Evolutionary conservation across 306 rosid genomes (phyloP).

Genomic region (Begonia masoniana): DNA sequence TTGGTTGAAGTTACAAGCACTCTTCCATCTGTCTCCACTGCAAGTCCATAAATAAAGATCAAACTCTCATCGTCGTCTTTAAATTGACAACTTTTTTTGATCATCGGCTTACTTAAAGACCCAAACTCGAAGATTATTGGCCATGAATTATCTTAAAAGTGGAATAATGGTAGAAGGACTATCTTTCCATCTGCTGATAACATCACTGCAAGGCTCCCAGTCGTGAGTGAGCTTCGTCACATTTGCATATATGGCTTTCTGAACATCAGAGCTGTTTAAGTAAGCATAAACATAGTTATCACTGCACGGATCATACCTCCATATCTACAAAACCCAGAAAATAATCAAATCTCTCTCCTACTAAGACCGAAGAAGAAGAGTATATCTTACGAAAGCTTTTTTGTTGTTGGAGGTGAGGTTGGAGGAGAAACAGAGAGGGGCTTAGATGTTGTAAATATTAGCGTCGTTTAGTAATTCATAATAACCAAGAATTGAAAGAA

Average conservation of each 20-base stretch:
- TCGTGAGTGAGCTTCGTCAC: background rate
- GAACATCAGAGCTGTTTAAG: background rate
- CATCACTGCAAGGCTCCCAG: conserved; percentile 5
- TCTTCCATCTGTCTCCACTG: conserved; percentile 86
- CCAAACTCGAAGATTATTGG: conserved; percentile 55
- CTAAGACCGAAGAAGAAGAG: no score
- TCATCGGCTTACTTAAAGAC: conserved; percentile 44
- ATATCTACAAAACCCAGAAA: no score
- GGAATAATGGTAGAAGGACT: conserved; percentile 54
- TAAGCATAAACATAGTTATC: background rate
- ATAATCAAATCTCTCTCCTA: no score
- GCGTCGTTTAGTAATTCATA: no score
- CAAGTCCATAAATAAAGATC: background rate
- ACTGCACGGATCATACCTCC: no score
- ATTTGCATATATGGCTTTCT: background rate
- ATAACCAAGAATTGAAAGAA: no score
- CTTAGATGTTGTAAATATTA: no score
- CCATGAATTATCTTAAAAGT: conserved; percentile 34
- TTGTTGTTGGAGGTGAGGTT: no score
- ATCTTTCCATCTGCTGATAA: conserved; percentile 26
- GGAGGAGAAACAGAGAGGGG: no score
- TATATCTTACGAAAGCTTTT: no score
- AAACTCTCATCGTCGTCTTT: background rate
- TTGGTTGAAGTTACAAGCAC: conserved; percentile 87
- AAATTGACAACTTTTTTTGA: no score